Evolutionary conservation across 768 basidiomycete genomes (phyloP).

Genomic region (Lentinula sp.): DNA sequence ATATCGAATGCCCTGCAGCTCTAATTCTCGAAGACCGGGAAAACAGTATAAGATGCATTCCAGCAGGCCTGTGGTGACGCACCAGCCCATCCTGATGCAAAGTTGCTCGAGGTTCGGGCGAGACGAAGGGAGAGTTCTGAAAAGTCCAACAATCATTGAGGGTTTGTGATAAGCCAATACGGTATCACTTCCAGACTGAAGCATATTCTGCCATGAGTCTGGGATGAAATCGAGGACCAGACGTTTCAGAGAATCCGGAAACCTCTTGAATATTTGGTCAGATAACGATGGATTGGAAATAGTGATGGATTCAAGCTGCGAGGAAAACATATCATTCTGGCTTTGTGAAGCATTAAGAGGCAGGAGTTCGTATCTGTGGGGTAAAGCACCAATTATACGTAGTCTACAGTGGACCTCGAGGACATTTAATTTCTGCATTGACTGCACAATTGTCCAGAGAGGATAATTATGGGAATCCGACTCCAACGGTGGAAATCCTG

Average conservation of each 20-base stretch:
- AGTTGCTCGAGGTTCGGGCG: not conserved
- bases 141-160: not conserved
- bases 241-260: not conserved
- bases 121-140: not conserved
- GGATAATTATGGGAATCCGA: not conserved
- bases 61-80: not conserved
- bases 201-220: conserved; percentile 6
- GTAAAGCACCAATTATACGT: conserved; percentile 1
- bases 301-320: not conserved
- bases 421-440: not conserved
- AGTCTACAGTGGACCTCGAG: conserved; percentile 3
- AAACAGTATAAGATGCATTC: not conserved
- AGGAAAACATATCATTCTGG: not conserved
- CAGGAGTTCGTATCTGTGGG: conserved; percentile 5
- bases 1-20: conserved; percentile 5
- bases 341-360: not conserved
- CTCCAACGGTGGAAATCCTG: conserved; percentile 1
- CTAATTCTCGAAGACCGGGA: not conserved
- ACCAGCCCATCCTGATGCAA: conserved; percentile 7
- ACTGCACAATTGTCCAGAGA: conserved; percentile 1
- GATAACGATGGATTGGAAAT: conserved; percentile 1
- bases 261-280: not conserved
- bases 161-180: conserved; percentile 5
- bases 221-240: conserved; percentile 6
- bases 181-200: conserved; percentile 1